Evolutionary conservation across 257 asterid genomes (phyloP).

Genomic region (Solanum infundibuliforme): DNA sequence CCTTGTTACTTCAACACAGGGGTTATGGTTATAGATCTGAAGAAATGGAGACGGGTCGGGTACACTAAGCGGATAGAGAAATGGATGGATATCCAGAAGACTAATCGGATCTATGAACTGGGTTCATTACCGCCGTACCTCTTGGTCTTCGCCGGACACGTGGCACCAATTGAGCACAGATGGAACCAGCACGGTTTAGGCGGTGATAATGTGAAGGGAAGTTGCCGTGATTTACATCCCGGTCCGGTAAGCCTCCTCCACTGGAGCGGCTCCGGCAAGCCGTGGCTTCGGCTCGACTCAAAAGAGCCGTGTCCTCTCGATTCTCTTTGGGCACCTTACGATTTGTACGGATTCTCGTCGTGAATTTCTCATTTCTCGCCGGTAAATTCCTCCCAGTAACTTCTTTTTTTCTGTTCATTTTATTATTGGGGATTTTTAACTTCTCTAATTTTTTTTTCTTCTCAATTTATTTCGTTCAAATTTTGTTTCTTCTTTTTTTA

Average conservation of each 20-base stretch:
- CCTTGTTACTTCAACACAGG: conserved; percentile 92
- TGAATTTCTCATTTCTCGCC: conserved; percentile 11
- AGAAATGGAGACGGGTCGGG: conserved; percentile 66
- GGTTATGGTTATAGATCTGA: conserved; percentile 90
- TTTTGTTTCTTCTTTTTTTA: conserved; percentile 1
- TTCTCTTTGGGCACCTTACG: conserved; percentile 73
- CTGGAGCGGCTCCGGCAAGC: conserved; percentile 95
- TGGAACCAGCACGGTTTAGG: conserved; percentile 96
- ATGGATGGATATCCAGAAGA: conserved; percentile 95
- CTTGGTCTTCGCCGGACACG: conserved; percentile 80
- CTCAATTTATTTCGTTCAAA: conserved; percentile 17
- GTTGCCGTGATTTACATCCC: conserved; percentile 79
- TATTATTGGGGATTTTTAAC: conserved; percentile 1
- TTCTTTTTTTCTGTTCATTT: conserved; percentile 1
- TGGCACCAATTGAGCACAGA: conserved; percentile 85
- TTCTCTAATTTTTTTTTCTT: conserved; percentile 5
- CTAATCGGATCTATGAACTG: conserved; percentile 73
- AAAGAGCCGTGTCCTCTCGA: conserved; percentile 72
- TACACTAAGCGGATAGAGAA: conserved; percentile 70
- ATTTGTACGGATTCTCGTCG: conserved; percentile 44
- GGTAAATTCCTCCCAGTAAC: conserved; percentile 48
- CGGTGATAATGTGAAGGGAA: conserved; percentile 77
- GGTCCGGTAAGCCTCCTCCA: conserved; percentile 94
- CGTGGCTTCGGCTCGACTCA: conserved; percentile 84
- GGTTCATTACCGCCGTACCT: conserved; percentile 85